Conservation (phyloP, 179 eudicot genomes). For the Vitellaria paradoxa region DNA sequence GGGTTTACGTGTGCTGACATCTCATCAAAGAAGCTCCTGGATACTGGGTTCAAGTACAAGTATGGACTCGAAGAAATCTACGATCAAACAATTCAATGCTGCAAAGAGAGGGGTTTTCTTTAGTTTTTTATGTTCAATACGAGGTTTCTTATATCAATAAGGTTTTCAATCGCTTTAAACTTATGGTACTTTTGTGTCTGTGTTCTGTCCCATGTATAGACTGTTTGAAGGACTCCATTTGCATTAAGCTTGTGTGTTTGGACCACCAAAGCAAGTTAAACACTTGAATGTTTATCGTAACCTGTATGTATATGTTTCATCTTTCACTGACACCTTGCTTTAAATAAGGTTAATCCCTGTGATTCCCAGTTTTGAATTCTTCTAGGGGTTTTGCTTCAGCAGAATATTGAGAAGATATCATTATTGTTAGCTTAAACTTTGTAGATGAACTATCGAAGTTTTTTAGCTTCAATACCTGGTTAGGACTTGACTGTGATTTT, state of each 20-base stretch:
- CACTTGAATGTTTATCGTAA: too few relatives aligned
- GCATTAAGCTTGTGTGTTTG: not conserved
- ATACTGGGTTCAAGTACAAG: constrained; percentile 36
- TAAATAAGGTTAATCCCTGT: too few relatives aligned
- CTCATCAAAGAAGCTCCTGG: constrained; percentile 41
- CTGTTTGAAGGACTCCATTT: not conserved
- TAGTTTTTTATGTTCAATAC: not conserved
- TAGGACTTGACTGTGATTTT: too few relatives aligned
- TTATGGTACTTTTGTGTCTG: too few relatives aligned
- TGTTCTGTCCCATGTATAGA: not conserved
- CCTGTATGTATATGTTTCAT: too few relatives aligned
- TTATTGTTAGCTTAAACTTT: too few relatives aligned
- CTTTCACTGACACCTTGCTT: too few relatives aligned
- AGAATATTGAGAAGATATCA: too few relatives aligned
- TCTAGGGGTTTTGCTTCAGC: too few relatives aligned
- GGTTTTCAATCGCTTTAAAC: not conserved
- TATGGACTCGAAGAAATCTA: constrained; percentile 41
- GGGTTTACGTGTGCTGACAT: constrained; percentile 2
- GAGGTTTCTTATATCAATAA: not conserved
- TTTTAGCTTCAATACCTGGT: too few relatives aligned
- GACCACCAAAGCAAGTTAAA: not conserved
- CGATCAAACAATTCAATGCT: constrained; percentile 39
- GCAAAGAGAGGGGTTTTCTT: constrained; percentile 40
- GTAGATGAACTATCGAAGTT: too few relatives aligned
- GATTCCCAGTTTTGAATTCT: too few relatives aligned